These are phyloP conservation scores for Colletotrichum sp. DNA, from an alignment of 2,329 filamentous ascomycete genomes.

Conservation along the genomic window DNA sequence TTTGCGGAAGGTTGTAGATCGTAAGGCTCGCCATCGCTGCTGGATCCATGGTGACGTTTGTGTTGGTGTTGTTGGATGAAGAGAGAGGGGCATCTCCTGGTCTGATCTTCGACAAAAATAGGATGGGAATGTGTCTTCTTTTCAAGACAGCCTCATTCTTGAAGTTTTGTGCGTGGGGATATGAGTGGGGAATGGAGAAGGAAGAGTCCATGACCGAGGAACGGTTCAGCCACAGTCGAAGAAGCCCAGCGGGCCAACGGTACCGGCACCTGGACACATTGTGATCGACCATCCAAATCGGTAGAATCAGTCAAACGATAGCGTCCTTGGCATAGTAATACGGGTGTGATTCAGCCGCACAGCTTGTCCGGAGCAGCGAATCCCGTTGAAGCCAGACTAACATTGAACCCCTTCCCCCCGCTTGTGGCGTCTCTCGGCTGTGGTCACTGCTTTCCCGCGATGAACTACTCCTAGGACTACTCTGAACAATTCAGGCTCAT, in stretches of 20 bases:
- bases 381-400: background rate
- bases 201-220: background rate
- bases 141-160: background rate
- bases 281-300: background rate
- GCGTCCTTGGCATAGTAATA: background rate
- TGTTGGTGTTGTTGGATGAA: background rate
- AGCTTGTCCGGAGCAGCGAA: background rate
- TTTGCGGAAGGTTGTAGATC: slow-evolving; percentile 32
- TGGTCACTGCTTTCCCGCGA: background rate
- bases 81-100: background rate
- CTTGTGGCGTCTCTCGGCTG: background rate
- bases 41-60: background rate
- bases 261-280: background rate
- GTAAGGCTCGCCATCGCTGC: slow-evolving; percentile 20
- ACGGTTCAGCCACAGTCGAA: background rate
- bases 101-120: background rate
- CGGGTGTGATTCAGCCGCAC: background rate
- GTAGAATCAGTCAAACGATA: background rate
- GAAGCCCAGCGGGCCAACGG: background rate
- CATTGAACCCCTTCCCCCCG: background rate
- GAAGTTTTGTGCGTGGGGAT: background rate
- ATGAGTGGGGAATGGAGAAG: background rate
- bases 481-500: background rate
- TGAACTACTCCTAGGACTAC: background rate
- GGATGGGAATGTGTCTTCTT: background rate